phyloP scores from a whole-genome alignment of 306 rosid species.

The Fragaria vesca region DNA sequence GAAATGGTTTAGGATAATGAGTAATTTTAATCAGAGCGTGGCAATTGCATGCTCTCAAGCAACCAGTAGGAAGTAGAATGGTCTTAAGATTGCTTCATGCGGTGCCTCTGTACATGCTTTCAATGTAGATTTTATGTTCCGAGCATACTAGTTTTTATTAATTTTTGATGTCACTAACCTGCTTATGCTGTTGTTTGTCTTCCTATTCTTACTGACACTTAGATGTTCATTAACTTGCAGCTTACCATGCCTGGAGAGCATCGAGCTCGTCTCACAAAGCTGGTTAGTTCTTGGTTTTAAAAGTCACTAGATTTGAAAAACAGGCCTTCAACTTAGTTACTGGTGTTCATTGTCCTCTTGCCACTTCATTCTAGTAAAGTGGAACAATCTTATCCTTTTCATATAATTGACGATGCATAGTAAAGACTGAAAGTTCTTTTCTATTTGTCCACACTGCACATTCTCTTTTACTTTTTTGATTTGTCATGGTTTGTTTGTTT shows the following conservation, averaged over 20 bases:
- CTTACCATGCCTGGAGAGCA: constrained; percentile 82
- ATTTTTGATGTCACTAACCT: not conserved
- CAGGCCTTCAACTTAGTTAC: not conserved
- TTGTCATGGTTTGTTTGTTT: not conserved
- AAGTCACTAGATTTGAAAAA: not conserved
- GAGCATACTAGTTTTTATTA: not conserved
- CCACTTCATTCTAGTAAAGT: not conserved
- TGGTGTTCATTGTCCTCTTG: not conserved
- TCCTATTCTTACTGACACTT: constrained; percentile 12
- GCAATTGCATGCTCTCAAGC: not conserved
- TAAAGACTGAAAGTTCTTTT: not conserved
- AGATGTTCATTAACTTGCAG: constrained; percentile 44
- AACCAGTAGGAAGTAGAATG: not conserved
- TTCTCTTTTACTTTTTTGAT: not conserved
- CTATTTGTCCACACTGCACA: not conserved
- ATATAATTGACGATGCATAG: not conserved
- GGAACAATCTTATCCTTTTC: not conserved
- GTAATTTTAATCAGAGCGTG: not conserved
- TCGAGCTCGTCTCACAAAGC: constrained; percentile 78
- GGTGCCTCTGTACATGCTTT: not conserved
- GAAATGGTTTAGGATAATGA: not conserved
- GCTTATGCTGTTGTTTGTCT: not conserved
- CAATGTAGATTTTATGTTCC: not conserved
- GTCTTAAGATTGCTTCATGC: not conserved
- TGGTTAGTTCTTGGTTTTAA: constrained; percentile 54